phyloP scores from a whole-genome alignment of 768 basidiomycete genomes.

The Porphyrellus cyaneotinctus region DNA sequence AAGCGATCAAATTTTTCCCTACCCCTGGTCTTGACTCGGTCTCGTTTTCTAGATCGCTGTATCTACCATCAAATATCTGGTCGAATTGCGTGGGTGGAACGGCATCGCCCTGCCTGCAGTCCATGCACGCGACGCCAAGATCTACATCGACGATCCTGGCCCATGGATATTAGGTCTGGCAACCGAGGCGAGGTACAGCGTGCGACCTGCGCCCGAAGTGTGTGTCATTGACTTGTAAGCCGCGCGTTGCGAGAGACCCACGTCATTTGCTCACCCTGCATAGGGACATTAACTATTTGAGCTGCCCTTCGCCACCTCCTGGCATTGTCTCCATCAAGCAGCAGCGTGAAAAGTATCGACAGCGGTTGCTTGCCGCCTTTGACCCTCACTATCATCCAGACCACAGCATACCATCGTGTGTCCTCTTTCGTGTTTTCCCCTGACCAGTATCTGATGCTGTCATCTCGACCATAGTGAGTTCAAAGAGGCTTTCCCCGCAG shows the following conservation, averaged over 20 bases:
- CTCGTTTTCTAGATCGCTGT: conserved; percentile 64
- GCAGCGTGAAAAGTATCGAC: conserved; percentile 76
- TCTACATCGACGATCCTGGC: conserved; percentile 93
- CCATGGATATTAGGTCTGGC: conserved; percentile 94
- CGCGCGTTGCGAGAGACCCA: not conserved
- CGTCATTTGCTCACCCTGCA: not conserved
- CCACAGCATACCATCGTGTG: conserved; percentile 70
- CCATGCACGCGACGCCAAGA: conserved; percentile 85
- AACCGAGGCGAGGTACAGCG: conserved; percentile 77
- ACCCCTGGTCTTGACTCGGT: not conserved
- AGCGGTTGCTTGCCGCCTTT: conserved; percentile 70
- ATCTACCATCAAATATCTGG: conserved; percentile 85
- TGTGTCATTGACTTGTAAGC: conserved; percentile 84
- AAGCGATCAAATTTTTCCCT: conserved; percentile 17
- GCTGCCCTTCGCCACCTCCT: conserved; percentile 73
- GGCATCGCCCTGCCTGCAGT: conserved; percentile 81
- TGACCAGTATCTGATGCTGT: not conserved
- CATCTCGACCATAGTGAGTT: conserved; percentile 61
- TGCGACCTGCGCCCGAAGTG: conserved; percentile 73
- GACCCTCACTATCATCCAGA: conserved; percentile 89
- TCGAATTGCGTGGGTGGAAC: conserved; percentile 90
- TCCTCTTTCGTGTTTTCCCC: not conserved
- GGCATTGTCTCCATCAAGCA: conserved; percentile 73
- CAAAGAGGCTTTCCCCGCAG: conserved; percentile 92
- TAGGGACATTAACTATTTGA: conserved; percentile 83